phyloP scores from a whole-genome alignment of 768 basidiomycete species.

The Lactarius hengduanensis region DNA sequence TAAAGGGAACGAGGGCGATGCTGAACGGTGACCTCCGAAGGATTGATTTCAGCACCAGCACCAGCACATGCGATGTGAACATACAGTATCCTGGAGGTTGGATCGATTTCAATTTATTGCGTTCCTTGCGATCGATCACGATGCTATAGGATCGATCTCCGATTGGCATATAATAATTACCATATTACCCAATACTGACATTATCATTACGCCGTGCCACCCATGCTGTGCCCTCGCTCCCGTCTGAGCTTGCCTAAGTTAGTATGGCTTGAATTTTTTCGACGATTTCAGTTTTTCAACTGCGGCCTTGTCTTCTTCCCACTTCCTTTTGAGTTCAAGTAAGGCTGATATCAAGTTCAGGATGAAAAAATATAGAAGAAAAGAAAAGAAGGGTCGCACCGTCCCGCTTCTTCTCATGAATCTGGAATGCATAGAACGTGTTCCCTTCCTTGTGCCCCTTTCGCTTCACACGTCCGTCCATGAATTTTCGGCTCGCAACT shows the following conservation, averaged over 20 bases:
- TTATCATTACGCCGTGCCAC: no score
- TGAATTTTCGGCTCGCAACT: conserved; percentile 60
- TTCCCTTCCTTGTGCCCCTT: conserved; percentile 67
- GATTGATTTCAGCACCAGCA: not conserved
- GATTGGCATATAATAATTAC: not conserved
- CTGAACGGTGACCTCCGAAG: not conserved
- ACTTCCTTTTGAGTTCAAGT: conserved; percentile 66
- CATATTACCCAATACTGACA: not conserved
- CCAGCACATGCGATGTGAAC: no score
- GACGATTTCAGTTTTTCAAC: conserved; percentile 78
- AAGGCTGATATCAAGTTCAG: conserved; percentile 40
- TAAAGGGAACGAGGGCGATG: not conserved
- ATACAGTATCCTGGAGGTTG: not conserved
- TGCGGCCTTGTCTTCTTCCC: conserved; percentile 87
- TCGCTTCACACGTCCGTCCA: conserved; percentile 40
- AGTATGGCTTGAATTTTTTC: conserved; percentile 87
- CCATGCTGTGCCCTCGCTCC: not conserved
- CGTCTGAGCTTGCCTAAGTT: not conserved
- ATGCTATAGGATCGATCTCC: not conserved
- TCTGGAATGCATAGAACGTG: conserved; percentile 88
- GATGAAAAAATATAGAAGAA: conserved; percentile 10
- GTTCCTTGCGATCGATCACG: not conserved
- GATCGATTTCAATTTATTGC: not conserved
- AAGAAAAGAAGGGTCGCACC: conserved; percentile 44
- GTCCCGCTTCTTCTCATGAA: conserved; percentile 83